Conservation (phyloP, 805 yeast species). For the Starmera amethionina region DNA sequence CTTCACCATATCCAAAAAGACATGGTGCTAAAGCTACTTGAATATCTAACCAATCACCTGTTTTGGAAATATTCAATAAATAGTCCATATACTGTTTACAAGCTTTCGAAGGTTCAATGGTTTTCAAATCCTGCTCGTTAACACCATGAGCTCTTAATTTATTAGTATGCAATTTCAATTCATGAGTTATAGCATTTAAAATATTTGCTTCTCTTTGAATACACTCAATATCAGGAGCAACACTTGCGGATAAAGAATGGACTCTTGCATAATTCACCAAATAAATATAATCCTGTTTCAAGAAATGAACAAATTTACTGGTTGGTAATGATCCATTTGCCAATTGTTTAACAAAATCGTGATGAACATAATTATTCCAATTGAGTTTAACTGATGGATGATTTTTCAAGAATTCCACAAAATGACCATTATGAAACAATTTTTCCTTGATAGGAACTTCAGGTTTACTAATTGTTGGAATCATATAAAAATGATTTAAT, state of each 20-base stretch:
- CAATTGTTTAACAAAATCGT: conserved; percentile 47
- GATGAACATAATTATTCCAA: conserved; percentile 54
- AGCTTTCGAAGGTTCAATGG: conserved; percentile 42
- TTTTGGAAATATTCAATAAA: conserved; percentile 40
- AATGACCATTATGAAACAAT: conserved; percentile 15
- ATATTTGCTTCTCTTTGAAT: conserved; percentile 41
- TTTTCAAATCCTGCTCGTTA: conserved; percentile 26
- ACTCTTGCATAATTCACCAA: conserved; percentile 58
- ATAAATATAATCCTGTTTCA: conserved; percentile 57
- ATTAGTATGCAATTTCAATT: conserved; percentile 44
- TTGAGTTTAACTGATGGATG: conserved; percentile 45
- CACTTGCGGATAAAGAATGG: conserved; percentile 52
- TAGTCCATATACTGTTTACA: conserved; percentile 54
- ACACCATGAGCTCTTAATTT: conserved; percentile 38
- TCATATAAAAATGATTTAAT: conserved; percentile 50
- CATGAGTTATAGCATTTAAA: conserved; percentile 41
- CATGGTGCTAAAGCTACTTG: conserved; percentile 70
- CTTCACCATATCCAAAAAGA: conserved; percentile 50
- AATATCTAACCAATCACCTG: conserved; percentile 52
- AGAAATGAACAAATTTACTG: conserved; percentile 40
- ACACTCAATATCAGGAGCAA: conserved; percentile 45
- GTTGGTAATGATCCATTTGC: conserved; percentile 42
- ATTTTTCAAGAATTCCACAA: conserved; percentile 38
- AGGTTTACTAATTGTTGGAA: conserved; percentile 3
- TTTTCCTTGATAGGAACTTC: background rate